phyloP scores from a whole-genome alignment of 2,329 filamentous ascomycete species.

The Tolypocladium endophyticum region DNA sequence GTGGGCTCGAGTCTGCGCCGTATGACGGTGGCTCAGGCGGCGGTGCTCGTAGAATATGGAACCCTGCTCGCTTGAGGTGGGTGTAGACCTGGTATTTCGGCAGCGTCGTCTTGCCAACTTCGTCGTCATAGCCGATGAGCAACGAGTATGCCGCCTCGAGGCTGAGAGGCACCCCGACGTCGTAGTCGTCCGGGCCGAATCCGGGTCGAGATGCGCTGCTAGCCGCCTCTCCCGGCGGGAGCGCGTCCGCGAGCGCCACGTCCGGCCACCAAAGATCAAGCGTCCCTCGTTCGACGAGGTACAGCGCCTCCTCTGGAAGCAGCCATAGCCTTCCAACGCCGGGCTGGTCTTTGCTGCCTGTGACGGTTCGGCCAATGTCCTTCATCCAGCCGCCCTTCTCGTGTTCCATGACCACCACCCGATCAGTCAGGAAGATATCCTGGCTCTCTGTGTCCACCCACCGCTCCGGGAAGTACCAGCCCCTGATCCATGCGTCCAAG shows the following conservation, averaged over 20 bases:
- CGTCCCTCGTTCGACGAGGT: conserved; percentile 76
- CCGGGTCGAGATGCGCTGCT: conserved; percentile 6
- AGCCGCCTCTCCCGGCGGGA: conserved; percentile 23
- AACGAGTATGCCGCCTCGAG: conserved; percentile 83
- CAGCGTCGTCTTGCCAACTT: conserved; percentile 50
- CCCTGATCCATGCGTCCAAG: conserved; percentile 55
- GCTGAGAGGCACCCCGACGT: conserved; percentile 70
- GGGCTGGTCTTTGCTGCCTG: conserved; percentile 42
- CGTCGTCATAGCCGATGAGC: conserved; percentile 61
- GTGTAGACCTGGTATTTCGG: conserved; percentile 85
- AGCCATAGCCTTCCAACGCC: conserved; percentile 65
- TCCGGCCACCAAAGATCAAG: conserved; percentile 79
- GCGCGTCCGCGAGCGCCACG: conserved; percentile 35
- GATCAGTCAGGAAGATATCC: conserved; percentile 24
- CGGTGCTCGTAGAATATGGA: conserved; percentile 65
- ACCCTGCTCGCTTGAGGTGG: conserved; percentile 72
- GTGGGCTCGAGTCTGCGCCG: conserved; percentile 5
- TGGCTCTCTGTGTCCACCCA: conserved; percentile 25
- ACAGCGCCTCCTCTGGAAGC: conserved; percentile 84
- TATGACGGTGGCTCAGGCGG: conserved; percentile 15
- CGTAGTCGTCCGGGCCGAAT: conserved; percentile 32
- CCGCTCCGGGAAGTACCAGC: conserved; percentile 61
- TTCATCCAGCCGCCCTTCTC: conserved; percentile 63
- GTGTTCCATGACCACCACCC: conserved; percentile 59
- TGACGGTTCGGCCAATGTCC: conserved; percentile 59